Evolutionary conservation across 495 filamentous ascomycete genomes (phyloP), one percentile per base, ranked within the genome.

Genomic region (Articulospora tetracladia): DNA sequence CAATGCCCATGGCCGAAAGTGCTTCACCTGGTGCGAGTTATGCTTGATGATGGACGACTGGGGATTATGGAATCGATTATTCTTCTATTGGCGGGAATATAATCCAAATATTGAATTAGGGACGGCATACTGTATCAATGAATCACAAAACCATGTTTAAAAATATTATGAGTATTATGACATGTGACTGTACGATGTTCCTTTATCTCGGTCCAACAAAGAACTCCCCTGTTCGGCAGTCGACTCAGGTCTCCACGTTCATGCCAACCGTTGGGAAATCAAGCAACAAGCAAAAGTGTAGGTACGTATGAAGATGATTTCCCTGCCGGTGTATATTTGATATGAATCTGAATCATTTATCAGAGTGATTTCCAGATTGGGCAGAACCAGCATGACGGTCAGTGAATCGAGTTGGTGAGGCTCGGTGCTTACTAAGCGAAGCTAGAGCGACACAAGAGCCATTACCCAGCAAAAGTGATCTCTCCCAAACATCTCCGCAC

Each of bases 1-100:
- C 64, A 62, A 66, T 64, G 64, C 64, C 64, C 67, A 66, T 52
- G 67, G 64, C 67, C 60, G 67, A 69, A 66, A 69, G 67, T 69
- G 67, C 67, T 69, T 68, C 67, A 66, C 64, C 64, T 65, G 65
- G 66, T 68, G 66, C 62, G 53, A 62, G 50, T 67, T 32, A 68
- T 63, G 62, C 60, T 67, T 65, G 53, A 66, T 61, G 64, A 46
- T 70, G 65, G 58, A 66, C 58, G 59, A 61, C 58, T 62, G 48
- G 28, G 19, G 22, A 17, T 26, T 19, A 54, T 49, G 56, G 26
- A 32, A 63, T 47, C 19, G 44, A 39, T 24, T 41, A 49, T 54
- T 32, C 32, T 48, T 56, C 39, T 24, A 57, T 30, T 52, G 36
- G 53, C 30, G 15, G 50, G 57, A n/a, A 7, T 15, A 34, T 34